These are phyloP conservation scores for Epichloe sibirici DNA, from an alignment of 2,329 filamentous ascomycete genomes.

Conservation along the genomic window DNA sequence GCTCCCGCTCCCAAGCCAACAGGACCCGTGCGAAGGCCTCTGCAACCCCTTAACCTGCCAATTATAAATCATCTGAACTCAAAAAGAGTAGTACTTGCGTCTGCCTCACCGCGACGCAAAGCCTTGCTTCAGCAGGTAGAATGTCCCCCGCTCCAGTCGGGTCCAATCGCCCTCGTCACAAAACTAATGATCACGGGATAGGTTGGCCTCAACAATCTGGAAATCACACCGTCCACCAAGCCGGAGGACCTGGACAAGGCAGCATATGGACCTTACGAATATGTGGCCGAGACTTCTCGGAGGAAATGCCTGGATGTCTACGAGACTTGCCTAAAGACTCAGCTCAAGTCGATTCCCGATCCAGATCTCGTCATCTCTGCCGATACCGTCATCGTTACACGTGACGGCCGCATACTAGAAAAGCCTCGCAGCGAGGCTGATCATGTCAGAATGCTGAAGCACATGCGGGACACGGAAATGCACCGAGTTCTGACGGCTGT, in stretches of 20 bases:
- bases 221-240: constrained; percentile 71
- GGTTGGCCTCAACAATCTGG: constrained; percentile 70
- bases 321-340: constrained; percentile 29
- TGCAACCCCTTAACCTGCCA: constrained; percentile 65
- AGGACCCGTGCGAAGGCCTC: constrained; percentile 33
- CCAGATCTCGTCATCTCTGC: constrained; percentile 79
- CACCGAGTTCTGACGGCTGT: constrained; percentile 85
- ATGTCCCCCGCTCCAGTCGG: too few species aligned
- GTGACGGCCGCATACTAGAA: constrained; percentile 69
- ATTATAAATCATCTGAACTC: constrained; percentile 63
- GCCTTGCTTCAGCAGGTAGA: constrained; percentile 62
- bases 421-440: constrained; percentile 76
- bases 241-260: constrained; percentile 77
- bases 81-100: constrained; percentile 80
- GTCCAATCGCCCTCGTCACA: not conserved
- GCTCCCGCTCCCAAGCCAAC: constrained; percentile 14
- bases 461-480: constrained; percentile 60
- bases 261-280: constrained; percentile 67
- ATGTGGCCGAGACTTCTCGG: constrained; percentile 76
- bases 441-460: constrained; percentile 73
- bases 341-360: constrained; percentile 42
- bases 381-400: constrained; percentile 78
- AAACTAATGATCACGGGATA: constrained; percentile 22
- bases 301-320: constrained; percentile 73
- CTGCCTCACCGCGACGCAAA: constrained; percentile 72